These are phyloP conservation scores for Podochytrium sp. DNA, from an alignment of 192 early-diverging fungal species.

Conservation along the genomic window DNA sequence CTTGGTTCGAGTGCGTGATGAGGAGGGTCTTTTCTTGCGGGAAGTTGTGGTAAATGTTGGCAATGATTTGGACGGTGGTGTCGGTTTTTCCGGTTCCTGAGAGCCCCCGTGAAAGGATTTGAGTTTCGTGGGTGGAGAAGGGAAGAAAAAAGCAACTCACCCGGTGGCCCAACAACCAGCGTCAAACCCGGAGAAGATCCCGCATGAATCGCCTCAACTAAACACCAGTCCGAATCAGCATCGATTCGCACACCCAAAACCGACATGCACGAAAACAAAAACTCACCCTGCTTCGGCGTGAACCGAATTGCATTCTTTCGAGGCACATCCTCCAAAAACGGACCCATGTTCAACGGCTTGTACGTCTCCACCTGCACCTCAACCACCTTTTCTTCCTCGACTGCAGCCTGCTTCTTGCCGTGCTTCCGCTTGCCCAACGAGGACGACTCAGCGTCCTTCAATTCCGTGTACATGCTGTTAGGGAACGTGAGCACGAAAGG, in stretches of 20 bases:
- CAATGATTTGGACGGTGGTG: conserved; percentile 94
- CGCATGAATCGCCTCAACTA: conserved; percentile 83
- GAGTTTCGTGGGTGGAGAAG: background rate
- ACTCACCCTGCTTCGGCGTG: conserved; percentile 78
- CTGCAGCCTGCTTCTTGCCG: conserved; percentile 39
- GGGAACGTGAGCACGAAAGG: conserved; percentile 83
- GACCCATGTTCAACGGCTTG: conserved; percentile 69
- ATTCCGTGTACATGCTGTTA: conserved; percentile 41
- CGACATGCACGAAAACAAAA: background rate
- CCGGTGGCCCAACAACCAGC: conserved; percentile 95
- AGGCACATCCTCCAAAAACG: conserved; percentile 72
- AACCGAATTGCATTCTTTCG: conserved; percentile 79
- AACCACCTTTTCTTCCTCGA: conserved; percentile 38
- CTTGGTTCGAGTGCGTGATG: conserved; percentile 96
- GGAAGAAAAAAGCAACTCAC: background rate
- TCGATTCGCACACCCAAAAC: no score
- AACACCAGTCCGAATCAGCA: background rate
- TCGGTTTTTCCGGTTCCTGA: conserved; percentile 94
- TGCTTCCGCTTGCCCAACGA: conserved; percentile 46
- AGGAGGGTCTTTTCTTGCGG: conserved; percentile 90
- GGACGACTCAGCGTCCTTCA: conserved; percentile 7
- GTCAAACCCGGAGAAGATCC: conserved; percentile 87
- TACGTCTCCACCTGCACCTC: conserved; percentile 67
- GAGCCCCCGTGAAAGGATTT: background rate
- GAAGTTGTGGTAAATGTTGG: conserved; percentile 92